A percentile compares a stretch with the other conserved stretches of the same genome.
Conservation (phyloP, 2,329 filamentous ascomycete species). For the Hypocreales sp. region DNA sequence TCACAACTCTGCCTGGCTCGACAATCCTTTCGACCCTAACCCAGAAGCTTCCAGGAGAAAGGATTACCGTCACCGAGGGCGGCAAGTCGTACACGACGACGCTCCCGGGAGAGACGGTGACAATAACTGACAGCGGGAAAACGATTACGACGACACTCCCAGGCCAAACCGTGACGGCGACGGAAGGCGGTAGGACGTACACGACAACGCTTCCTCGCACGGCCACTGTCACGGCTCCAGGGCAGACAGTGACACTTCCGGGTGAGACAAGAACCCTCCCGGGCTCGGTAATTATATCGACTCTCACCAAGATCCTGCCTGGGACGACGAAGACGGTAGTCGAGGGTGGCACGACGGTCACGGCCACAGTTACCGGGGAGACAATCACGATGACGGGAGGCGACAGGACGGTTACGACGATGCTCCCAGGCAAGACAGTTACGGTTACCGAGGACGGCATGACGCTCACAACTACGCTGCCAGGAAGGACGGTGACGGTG, state of each 20-base stretch:
- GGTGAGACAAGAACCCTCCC: not conserved
- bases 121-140: not conserved
- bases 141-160: too few species aligned
- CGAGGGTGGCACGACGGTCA: not conserved
- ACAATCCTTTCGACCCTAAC: slow-evolving; percentile 4
- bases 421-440: not conserved
- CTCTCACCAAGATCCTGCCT: not conserved
- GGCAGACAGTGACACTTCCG: not conserved
- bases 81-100: slow-evolving; percentile 1
- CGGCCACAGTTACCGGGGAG: not conserved
- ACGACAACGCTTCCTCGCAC: slow-evolving; percentile 13
- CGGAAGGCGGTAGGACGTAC: slow-evolving; percentile 10
- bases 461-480: not conserved
- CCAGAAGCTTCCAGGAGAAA: slow-evolving; percentile 2
- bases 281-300: not conserved
- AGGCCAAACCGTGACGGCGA: slow-evolving; percentile 5
- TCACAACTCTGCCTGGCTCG: slow-evolving; percentile 5
- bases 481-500: too few species aligned
- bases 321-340: not conserved
- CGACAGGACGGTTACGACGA: not conserved
- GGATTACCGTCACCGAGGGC: slow-evolving; percentile 5
- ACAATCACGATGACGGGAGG: not conserved
- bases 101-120: not conserved
- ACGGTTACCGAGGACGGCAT: not conserved
- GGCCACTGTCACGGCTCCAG: slow-evolving; percentile 8